These are phyloP conservation scores for Candida bentonensis DNA, from an alignment of 805 yeast genomes.

Conservation along the genomic window DNA sequence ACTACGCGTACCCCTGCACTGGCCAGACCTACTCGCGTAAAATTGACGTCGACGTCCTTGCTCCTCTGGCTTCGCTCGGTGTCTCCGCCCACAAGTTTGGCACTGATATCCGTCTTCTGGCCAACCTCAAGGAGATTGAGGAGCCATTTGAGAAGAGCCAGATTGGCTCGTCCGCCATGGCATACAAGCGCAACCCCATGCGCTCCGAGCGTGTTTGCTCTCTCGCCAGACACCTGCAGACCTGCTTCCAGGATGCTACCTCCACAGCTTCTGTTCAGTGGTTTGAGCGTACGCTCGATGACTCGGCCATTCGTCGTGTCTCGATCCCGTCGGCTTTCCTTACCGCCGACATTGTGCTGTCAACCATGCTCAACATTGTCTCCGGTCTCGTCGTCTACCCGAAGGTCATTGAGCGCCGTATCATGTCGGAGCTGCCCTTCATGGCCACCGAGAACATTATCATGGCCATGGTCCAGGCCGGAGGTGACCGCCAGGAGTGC, in stretches of 20 bases:
- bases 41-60: slow-evolving; percentile 87
- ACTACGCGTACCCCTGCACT: slow-evolving; percentile 90
- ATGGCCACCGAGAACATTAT: slow-evolving; percentile 99
- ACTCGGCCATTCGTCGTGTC: slow-evolving; percentile 94
- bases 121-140: slow-evolving; percentile 93
- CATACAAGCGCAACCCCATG: slow-evolving; percentile 99
- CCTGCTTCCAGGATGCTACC: slow-evolving; percentile 81
- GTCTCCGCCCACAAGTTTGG: slow-evolving; percentile 97
- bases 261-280: slow-evolving; percentile 97
- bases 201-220: slow-evolving; percentile 98
- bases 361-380: slow-evolving; percentile 82
- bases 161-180: slow-evolving; percentile 98
- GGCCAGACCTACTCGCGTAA: slow-evolving; percentile 99
- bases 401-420: slow-evolving; percentile 95
- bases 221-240: slow-evolving; percentile 89
- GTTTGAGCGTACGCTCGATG: slow-evolving; percentile 98
- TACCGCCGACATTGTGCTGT: slow-evolving; percentile 84
- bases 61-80: slow-evolving; percentile 88
- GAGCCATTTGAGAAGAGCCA: slow-evolving; percentile 98
- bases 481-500: slow-evolving; percentile 95
- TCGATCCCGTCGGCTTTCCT: slow-evolving; percentile 92
- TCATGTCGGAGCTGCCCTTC: slow-evolving; percentile 87
- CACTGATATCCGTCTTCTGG: slow-evolving; percentile 88
- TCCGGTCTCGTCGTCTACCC: slow-evolving; percentile 97
- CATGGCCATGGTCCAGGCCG: slow-evolving; percentile 99